Base-by-base conservation (phyloP, 2,329 filamentous ascomycete species). In the Setomelanomma holmii region DNA sequence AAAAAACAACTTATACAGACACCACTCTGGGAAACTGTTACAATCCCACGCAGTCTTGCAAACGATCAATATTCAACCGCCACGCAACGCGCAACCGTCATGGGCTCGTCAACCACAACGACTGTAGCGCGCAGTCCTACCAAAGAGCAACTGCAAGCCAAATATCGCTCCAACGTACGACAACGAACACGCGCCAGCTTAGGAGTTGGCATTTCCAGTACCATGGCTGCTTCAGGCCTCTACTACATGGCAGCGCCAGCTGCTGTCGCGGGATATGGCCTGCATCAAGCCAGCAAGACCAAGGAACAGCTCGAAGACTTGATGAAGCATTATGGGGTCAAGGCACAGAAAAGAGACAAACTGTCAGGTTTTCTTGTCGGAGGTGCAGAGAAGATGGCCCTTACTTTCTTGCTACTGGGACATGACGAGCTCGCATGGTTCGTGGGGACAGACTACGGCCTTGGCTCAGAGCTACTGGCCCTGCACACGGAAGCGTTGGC, bases 371-470 rank as follows among this genome's bases (percentile, higher is more conserved):
- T 39, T 8, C 33, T 46, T 5, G 33, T 38, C 19, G 43, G 43
- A 5, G n/a, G 14, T 24, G 43, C 43, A 24, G 43, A 46, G 43
- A 46, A 46, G 20, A n/a, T 39, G 5, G 33, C 34, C 17, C n/a
- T 46, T 16, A 36, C 7, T 16, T 47, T 47, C 44, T 12, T 47
- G 22, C 23, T 40, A 21, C 14, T 47, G 7, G 44, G 34, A 7
- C 34, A 47, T 30, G 34, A 47, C 36, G 44, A 47, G 19, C 17
- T 47, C 11, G 20, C 6, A n/a, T 34, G n/a, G 20, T n/a, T 45
- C n/a, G n/a, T 30, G n/a, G 36, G 34, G 5, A 35, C 34, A 22
- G 17, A 39, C 5, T 39, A 47, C 14, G 34, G 14, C 5, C 33
- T 47, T 3, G 34, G 40, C 20, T 21, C 44, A 5, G 34, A 11